Evolutionary conservation across 495 filamentous ascomycete genomes (phyloP).

Genomic region (Aspergillus nanangensis): DNA sequence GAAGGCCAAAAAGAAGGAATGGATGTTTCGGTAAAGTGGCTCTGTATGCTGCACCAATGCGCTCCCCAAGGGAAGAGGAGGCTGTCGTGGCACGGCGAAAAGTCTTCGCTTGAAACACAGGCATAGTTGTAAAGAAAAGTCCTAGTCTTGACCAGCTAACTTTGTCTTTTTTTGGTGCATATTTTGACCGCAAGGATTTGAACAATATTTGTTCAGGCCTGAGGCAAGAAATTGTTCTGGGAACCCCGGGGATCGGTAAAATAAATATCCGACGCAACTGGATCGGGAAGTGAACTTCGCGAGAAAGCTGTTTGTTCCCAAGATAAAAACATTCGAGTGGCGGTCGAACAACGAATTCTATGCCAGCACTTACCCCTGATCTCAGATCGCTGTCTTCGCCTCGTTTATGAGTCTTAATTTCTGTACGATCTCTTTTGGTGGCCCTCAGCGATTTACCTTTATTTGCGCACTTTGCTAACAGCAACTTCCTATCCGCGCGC

Average conservation of each 20-base stretch:
- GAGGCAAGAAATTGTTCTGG: neutral
- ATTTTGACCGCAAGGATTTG: neutral
- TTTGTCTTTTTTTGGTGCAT: neutral
- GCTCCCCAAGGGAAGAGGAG: constrained; percentile 50
- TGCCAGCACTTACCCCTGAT: no score
- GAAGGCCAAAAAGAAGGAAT: constrained; percentile 93
- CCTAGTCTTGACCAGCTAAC: no score
- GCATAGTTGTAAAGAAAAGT: constrained; percentile 50
- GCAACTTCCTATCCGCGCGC: no score
- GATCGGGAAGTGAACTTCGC: no score
- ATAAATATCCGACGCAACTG: neutral
- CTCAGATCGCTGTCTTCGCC: no score
- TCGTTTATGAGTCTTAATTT: no score
- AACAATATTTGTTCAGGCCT: neutral
- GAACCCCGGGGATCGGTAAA: neutral
- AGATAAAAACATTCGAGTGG: no score
- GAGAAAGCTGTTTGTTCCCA: no score
- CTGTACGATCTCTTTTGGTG: no score
- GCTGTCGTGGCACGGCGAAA: constrained; percentile 51
- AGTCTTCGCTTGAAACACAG: constrained; percentile 66
- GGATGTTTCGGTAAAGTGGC: constrained; percentile 63
- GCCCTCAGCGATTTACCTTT: no score
- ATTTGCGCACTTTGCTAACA: no score
- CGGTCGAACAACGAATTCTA: neutral
- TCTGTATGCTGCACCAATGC: constrained; percentile 75